Evolutionary conservation across 1,284 basidiomycete genomes (phyloP).

Genomic region (Rhizopogon hawkerae): DNA sequence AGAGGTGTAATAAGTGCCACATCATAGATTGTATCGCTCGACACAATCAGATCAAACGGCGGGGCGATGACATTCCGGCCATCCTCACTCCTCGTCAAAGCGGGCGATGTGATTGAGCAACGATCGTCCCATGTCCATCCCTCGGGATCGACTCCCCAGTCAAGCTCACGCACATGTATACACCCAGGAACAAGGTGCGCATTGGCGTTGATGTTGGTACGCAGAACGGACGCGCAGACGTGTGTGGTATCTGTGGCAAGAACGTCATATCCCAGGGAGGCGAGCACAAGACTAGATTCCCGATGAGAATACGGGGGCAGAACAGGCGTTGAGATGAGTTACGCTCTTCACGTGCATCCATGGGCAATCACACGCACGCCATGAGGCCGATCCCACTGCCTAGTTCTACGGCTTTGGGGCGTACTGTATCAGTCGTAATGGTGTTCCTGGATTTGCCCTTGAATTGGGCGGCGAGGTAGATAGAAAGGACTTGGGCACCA

Average conservation of each 20-base stretch:
- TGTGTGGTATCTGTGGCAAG: conserved; percentile 71
- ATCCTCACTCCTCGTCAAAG: conserved; percentile 1
- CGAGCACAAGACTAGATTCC: conserved; percentile 51
- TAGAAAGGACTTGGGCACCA: conserved; percentile 65
- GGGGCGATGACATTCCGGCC: conserved; percentile 27
- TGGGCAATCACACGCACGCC: conserved; percentile 42
- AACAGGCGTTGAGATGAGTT: conserved; percentile 7
- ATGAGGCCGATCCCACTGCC: conserved; percentile 79
- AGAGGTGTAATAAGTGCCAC: conserved; percentile 60
- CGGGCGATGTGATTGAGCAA: conserved; percentile 19
- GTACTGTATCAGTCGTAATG: conserved; percentile 11
- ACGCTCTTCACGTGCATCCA: not conserved
- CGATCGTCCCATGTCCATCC: conserved; percentile 22
- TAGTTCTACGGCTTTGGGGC: conserved; percentile 59
- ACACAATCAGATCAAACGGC: conserved; percentile 73
- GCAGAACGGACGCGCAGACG: conserved; percentile 62
- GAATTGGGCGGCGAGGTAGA: conserved; percentile 43
- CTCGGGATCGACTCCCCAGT: conserved; percentile 35
- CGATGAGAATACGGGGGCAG: conserved; percentile 3
- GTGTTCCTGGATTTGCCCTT: conserved; percentile 17
- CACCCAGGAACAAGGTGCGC: conserved; percentile 37
- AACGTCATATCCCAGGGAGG: conserved; percentile 67
- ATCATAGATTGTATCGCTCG: conserved; percentile 80
- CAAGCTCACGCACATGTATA: conserved; percentile 37
- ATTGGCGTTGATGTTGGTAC: conserved; percentile 56